Evolutionary conservation across 176 grass and related monocot genomes (phyloP).

Genomic region (Avena atlantica): DNA sequence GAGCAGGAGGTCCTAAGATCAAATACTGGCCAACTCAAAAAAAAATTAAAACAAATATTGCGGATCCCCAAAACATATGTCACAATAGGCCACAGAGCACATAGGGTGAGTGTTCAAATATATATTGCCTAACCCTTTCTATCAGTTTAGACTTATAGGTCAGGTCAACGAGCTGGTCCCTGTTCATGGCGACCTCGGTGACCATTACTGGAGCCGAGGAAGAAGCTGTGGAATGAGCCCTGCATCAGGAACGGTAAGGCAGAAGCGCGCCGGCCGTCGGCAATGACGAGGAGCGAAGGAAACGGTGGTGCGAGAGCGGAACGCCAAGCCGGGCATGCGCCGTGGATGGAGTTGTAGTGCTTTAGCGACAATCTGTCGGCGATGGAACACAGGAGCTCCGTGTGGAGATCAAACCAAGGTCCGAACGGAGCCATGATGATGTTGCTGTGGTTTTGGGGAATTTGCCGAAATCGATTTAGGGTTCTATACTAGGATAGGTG

Average conservation of each 20-base stretch:
- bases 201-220: constrained; percentile 10
- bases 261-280: background rate
- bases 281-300: constrained; percentile 13
- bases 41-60: too few relatives aligned
- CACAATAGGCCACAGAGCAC: too few relatives aligned
- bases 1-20: too few relatives aligned
- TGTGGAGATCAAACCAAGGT: background rate
- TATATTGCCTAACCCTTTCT: too few relatives aligned
- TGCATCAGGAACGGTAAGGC: background rate
- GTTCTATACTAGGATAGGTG: background rate
- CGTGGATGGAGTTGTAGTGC: background rate
- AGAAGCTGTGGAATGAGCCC: background rate
- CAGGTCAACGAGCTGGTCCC: constrained; percentile 15
- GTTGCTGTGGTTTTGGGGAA: background rate
- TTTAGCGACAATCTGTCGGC: constrained; percentile 19
- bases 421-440: background rate
- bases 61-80: too few relatives aligned
- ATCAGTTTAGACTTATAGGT: too few relatives aligned
- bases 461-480: background rate
- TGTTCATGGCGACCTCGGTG: background rate
- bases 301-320: background rate
- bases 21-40: too few relatives aligned
- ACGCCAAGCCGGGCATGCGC: background rate
- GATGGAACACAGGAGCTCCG: constrained; percentile 11
- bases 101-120: too few relatives aligned